Conservation (phyloP, 768 basidiomycete species). For the Leccinellum luteum region DNA sequence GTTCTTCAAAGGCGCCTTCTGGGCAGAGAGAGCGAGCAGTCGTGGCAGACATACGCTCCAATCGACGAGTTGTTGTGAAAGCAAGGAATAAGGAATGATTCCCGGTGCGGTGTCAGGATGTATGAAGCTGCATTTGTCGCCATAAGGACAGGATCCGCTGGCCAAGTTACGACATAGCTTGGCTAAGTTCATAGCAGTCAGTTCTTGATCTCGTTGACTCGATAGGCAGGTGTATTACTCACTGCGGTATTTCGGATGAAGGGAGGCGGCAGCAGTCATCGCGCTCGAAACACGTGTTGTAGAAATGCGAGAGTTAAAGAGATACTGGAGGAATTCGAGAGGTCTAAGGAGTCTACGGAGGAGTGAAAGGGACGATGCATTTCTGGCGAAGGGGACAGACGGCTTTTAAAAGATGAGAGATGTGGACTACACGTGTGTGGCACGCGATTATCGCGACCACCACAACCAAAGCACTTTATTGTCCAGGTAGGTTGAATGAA, state of each 20-base stretch:
- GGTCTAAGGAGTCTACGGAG: background rate
- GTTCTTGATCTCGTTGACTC: background rate
- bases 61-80: slow-evolving; percentile 13
- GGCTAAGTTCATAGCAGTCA: slow-evolving; percentile 23
- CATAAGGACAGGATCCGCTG: slow-evolving; percentile 37
- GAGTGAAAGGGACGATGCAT: slow-evolving; percentile 16
- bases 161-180: slow-evolving; percentile 38
- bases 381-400: slow-evolving; percentile 18
- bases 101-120: slow-evolving; percentile 23
- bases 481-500: slow-evolving; percentile 13
- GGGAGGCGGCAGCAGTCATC: slow-evolving; percentile 9
- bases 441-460: slow-evolving; percentile 31
- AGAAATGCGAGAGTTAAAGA: background rate
- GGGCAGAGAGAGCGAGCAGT: slow-evolving; percentile 9
- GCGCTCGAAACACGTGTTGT: slow-evolving; percentile 6
- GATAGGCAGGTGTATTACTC: slow-evolving; percentile 11
- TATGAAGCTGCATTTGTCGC: slow-evolving; percentile 38
- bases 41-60: slow-evolving; percentile 21
- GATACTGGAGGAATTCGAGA: background rate
- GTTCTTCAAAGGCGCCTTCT: background rate
- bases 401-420: slow-evolving; percentile 32
- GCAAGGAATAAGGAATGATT: slow-evolving; percentile 13
- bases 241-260: slow-evolving; percentile 32
- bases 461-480: slow-evolving; percentile 8
- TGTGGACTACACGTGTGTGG: slow-evolving; percentile 30